Conservation (phyloP, 2,329 filamentous ascomycete species). For the Sphaceloma murrayae region DNA sequence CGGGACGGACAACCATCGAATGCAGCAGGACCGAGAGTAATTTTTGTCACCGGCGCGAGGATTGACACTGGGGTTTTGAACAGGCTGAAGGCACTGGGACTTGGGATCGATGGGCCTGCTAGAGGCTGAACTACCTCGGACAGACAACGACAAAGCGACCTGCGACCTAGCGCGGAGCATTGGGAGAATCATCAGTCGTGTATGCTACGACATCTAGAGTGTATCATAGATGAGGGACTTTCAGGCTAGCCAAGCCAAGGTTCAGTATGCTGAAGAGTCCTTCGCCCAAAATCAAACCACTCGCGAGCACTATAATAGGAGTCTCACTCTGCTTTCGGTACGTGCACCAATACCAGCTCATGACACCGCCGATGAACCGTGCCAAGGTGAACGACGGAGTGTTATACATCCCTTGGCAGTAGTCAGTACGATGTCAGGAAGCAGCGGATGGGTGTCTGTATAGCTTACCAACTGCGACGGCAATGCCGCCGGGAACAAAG, state of each 20-base stretch:
- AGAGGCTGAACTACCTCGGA: too few relatives aligned
- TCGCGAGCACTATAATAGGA: slow-evolving; percentile 78
- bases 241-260: slow-evolving; percentile 64
- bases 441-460: neutral
- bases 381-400: slow-evolving; percentile 92
- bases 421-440: slow-evolving; percentile 12
- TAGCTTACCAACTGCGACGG: slow-evolving; percentile 73
- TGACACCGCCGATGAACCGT: slow-evolving; percentile 66
- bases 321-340: slow-evolving; percentile 52
- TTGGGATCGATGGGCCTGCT: too few relatives aligned
- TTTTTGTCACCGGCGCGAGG: neutral
- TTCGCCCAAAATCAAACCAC: slow-evolving; percentile 83
- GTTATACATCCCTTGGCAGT: slow-evolving; percentile 78
- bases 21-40: too few relatives aligned
- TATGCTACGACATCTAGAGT: neutral
- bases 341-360: slow-evolving; percentile 68
- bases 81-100: too few relatives aligned
- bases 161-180: neutral
- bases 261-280: slow-evolving; percentile 89
- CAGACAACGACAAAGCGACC: neutral
- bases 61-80: neutral
- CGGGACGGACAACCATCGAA: too few relatives aligned
- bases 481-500: slow-evolving; percentile 83
- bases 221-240: slow-evolving; percentile 57
- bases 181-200: neutral